Conservation (phyloP, 768 basidiomycete genomes). For the Daedalea quercina region DNA sequence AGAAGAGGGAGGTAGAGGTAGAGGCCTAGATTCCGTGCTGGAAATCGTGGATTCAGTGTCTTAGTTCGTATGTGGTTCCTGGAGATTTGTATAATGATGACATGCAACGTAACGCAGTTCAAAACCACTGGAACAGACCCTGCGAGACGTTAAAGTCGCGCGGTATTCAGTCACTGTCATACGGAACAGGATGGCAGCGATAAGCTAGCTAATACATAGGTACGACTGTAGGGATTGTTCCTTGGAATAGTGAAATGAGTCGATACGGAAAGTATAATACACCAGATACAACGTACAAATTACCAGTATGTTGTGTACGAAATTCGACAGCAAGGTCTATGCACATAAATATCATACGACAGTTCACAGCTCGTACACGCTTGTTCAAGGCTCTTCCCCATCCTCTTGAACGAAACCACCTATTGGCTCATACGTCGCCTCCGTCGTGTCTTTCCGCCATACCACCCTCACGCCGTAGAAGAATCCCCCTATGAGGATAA, state of each 20-base stretch:
- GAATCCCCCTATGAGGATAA: conserved; percentile 57
- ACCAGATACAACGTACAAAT: conserved; percentile 16
- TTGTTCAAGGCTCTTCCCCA: conserved; percentile 23
- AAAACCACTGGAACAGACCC: too few relatives aligned
- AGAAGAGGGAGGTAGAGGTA: conserved; percentile 76
- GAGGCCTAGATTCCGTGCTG: conserved; percentile 31
- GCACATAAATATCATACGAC: not conserved
- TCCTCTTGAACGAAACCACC: conserved; percentile 70
- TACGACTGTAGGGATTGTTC: too few relatives aligned
- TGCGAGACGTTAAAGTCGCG: too few relatives aligned
- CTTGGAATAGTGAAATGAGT: too few relatives aligned
- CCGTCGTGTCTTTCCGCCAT: conserved; percentile 71
- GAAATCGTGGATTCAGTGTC: not conserved
- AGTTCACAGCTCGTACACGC: not conserved
- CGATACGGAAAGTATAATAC: conserved; percentile 1
- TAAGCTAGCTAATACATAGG: too few relatives aligned
- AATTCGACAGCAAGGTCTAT: conserved; percentile 1
- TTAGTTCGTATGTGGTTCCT: conserved; percentile 4
- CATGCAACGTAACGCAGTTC: not conserved
- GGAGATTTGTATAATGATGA: not conserved
- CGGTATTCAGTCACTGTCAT: too few relatives aligned
- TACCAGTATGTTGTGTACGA: not conserved
- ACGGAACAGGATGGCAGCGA: too few relatives aligned
- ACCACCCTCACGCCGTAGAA: conserved; percentile 65
- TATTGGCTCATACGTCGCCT: conserved; percentile 86